phyloP scores from a whole-genome alignment of 2,329 filamentous ascomycete genomes.

The Stenocarpella maydis region DNA sequence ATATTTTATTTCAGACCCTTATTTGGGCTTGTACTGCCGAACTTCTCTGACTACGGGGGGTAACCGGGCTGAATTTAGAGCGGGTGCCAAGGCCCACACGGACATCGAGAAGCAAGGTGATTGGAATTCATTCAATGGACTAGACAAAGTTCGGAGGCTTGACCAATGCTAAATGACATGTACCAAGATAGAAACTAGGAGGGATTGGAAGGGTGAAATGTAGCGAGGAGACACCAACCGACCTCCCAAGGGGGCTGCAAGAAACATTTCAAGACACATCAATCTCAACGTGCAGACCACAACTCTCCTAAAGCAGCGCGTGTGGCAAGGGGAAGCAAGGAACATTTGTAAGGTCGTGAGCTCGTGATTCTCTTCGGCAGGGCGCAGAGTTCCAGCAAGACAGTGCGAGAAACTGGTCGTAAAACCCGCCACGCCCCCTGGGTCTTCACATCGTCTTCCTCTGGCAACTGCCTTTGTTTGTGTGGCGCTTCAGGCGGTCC shows the following conservation, averaged over 20 bases:
- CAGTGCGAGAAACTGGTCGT: background rate
- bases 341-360: background rate
- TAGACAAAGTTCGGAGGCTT: background rate
- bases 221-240: no score
- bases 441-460: background rate
- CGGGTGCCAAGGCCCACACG: background rate
- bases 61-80: background rate
- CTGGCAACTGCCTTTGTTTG: background rate
- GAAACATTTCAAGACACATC: background rate
- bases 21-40: background rate
- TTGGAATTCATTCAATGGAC: background rate
- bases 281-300: background rate
- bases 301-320: background rate
- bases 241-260: background rate
- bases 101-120: no score
- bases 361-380: background rate
- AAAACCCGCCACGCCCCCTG: no score
- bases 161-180: background rate
- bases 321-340: background rate
- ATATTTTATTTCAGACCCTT: background rate
- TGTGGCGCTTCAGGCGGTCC: slow-evolving; percentile 21
- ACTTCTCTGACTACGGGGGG: no score
- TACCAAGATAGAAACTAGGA: background rate
- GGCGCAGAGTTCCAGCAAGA: background rate
- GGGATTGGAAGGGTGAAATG: background rate